Percentiles rank a stretch among this genome's conserved stretches.
These are phyloP conservation scores for Ganoderma boninense DNA, from an alignment of 1,284 basidiomycete species.

Conservation along the genomic window DNA sequence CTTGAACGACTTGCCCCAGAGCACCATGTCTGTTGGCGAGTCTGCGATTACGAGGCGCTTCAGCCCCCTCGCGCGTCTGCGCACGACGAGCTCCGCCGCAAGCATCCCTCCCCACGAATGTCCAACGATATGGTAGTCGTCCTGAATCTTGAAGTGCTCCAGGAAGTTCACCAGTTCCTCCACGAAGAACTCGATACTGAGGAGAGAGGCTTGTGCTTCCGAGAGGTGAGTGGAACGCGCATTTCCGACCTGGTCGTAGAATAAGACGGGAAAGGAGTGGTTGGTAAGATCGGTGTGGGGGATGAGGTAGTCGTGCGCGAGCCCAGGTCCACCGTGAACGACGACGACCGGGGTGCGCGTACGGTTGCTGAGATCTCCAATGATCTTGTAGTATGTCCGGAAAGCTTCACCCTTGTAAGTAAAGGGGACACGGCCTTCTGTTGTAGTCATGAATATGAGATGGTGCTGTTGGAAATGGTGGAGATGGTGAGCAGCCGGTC, in stretches of 20 bases:
- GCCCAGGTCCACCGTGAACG: conserved; percentile 39
- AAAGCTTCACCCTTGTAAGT: conserved; percentile 24
- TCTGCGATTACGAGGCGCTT: conserved; percentile 38
- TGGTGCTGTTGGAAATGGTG: not conserved
- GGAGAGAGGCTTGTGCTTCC: conserved; percentile 39
- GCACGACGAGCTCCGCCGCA: conserved; percentile 33
- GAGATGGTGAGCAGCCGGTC: not conserved
- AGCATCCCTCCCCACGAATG: conserved; percentile 48
- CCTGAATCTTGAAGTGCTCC: conserved; percentile 36
- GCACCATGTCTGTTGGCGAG: conserved; percentile 31
- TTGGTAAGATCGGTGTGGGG: conserved; percentile 36
- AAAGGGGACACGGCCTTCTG: conserved; percentile 26
- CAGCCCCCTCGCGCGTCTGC: conserved; percentile 36
- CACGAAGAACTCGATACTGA: conserved; percentile 43
- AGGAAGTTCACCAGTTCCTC: conserved; percentile 44
- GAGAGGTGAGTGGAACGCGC: conserved; percentile 43
- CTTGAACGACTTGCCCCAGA: conserved; percentile 34
- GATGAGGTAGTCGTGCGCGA: conserved; percentile 37
- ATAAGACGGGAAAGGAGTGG: conserved; percentile 40
- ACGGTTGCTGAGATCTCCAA: conserved; percentile 27
- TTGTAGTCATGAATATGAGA: conserved; percentile 4
- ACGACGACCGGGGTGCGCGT: conserved; percentile 30
- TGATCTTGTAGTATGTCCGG: conserved; percentile 31
- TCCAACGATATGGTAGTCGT: conserved; percentile 40
- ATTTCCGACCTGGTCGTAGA: conserved; percentile 46